Evolutionary conservation across 2,329 filamentous ascomycete species (phyloP), one percentile per base, ranked within the genome.

Genomic region (Dactylellina drechsleri): DNA sequence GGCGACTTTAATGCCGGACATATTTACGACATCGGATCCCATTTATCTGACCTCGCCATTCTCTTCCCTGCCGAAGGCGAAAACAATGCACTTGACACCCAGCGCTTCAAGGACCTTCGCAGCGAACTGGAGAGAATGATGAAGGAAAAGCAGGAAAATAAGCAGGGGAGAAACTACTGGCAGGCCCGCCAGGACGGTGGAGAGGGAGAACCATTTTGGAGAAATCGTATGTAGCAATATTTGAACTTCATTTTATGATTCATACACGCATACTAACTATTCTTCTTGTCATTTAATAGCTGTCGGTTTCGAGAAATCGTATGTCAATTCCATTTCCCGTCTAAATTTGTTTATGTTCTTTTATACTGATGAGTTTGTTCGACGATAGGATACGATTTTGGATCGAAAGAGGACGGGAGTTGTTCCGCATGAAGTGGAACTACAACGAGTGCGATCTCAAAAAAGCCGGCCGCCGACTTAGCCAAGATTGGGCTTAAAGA

Each of bases 151-250:
- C 20, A 13, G 7, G 50, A 66, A 7, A 77, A 78, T 5, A 82
- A 81, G 73, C 77, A 78, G 10, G 78, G 80, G 18, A 81, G 86
- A 31, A 87, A 87, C 79, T 84, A 82, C 10, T 88, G 86, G 86
- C 86, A 87, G 78, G 79, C 78, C 1, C 82, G 83, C 31, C 86
- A 87, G 78, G 82, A 80, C 4, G 86, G 86, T 31, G 86, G 86
- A 0, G 61, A 82, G 23, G 85, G 84, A 13, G 86, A 87, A 78
- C 85, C 85, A 0, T 87, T 84, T 73, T 85, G 87, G 79, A 84
- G 86, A 73, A 81, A 85, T 60, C 77, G 86, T 77, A 64, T 31
- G 71, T 66, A 16, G 10, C 45, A 26, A 40, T 6, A 43, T 2
- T n/a, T 43, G n/a, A 43, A 5, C 10, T 16, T n/a, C 23, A 23